Conservation (phyloP, 2,329 filamentous ascomycete genomes). For the Neofusicoccum sp. region DNA sequence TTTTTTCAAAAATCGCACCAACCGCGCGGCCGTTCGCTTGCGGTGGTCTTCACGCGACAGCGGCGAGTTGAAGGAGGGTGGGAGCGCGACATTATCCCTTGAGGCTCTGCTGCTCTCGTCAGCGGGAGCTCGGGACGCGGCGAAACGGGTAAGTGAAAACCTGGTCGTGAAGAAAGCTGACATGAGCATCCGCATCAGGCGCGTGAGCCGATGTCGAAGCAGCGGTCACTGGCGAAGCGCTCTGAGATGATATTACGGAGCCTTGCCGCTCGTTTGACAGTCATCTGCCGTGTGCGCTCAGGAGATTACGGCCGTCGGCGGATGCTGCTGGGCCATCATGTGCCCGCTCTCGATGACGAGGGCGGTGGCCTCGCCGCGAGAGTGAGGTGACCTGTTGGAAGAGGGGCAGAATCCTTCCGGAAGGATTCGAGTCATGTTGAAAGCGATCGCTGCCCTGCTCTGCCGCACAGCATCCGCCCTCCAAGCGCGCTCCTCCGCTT, state of each 20-base stretch:
- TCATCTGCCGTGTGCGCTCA: neutral
- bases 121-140: neutral
- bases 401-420: constrained; percentile 1
- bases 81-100: neutral
- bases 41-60: neutral
- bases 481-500: neutral
- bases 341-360: neutral
- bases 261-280: constrained; percentile 2
- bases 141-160: neutral
- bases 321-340: neutral
- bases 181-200: constrained; percentile 10
- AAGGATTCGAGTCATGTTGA: constrained; percentile 8
- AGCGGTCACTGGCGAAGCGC: too few relatives aligned
- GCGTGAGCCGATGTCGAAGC: constrained; percentile 8
- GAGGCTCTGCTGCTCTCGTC: constrained; percentile 15
- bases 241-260: too few relatives aligned
- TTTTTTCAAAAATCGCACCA: constrained; percentile 11
- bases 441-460: neutral
- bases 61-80: neutral
- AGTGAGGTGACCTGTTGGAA: constrained; percentile 3
- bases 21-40: constrained; percentile 4
- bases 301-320: neutral
- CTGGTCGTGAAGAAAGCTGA: neutral
- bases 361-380: neutral
- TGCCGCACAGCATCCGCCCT: neutral